Evolutionary conservation across 345 rosid genomes (phyloP), one percentile per base, ranked within the genome.

Genomic region (Eutrema japonicum): DNA sequence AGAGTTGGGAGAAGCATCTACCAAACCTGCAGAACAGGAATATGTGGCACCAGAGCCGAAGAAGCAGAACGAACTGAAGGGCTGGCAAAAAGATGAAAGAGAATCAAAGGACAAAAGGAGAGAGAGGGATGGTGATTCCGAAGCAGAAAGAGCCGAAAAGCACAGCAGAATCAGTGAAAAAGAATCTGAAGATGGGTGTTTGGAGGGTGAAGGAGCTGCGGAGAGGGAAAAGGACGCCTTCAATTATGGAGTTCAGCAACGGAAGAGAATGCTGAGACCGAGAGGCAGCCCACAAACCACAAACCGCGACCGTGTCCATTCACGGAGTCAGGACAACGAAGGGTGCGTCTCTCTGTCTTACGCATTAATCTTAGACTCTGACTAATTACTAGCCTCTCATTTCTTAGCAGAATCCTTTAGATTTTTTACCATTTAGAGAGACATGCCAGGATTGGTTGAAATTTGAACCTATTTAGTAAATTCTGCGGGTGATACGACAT

Each of bases 251-350:
- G 90, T 90, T 72, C 99, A 95, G 81, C 98, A 90, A 83, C 89
- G 95, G 58, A 95, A 90, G 89, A 85, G 97, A 83, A 88, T 93
- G 98, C 93, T 85, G 59, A 82, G 97, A 63, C 89, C 99, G 18
- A 89, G 97, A 79, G 95, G 96, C 52, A 92, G 98, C 75, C 96
- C 98, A 60, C 97, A 88, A 72, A 76, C 85, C 67, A 76, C 81
- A 45, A 89, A 83, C 37, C 90, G 93, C 14, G 98, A 96, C 43
- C 81, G 82, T 52, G 88, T 79, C 46, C 85, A 82, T 80, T 70
- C 94, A 49, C 95, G 87, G 46, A 37, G 87, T 36, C 97, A 87
- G 72, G 98, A 92, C 36, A 88, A 80, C 76, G 99, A 90, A 80
- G 97, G 98, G 99, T 96, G 57, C 61, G 89, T 81, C 75, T 71